Conservation (phyloP, 2,329 filamentous ascomycete species). For the Colletotrichum sidae region DNA sequence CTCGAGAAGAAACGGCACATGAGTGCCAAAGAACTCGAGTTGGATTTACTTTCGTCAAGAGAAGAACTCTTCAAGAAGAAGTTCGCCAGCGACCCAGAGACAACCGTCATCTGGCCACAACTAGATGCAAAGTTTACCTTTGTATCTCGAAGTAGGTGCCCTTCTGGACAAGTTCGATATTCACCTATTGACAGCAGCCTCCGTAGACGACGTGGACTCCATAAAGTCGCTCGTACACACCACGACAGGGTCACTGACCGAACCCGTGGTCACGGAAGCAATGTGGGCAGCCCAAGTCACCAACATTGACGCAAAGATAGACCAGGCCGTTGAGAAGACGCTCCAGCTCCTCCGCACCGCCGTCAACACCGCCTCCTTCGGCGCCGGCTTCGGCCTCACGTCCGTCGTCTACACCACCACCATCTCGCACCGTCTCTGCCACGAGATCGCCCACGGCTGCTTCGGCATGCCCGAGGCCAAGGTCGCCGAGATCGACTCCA, state of each 20-base stretch:
- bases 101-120: neutral
- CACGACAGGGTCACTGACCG: neutral
- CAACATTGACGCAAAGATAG: conserved; percentile 29
- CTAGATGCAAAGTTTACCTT: conserved; percentile 19
- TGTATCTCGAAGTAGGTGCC: conserved; percentile 16
- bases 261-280: conserved; percentile 3
- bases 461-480: conserved; percentile 41
- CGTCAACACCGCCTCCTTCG: neutral
- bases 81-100: conserved; percentile 12
- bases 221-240: conserved; percentile 27
- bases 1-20: neutral
- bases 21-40: neutral
- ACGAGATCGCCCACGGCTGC: conserved; percentile 40
- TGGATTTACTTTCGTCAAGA: neutral
- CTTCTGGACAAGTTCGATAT: neutral
- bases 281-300: conserved; percentile 29
- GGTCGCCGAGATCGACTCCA: conserved; percentile 38
- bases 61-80: conserved; percentile 1
- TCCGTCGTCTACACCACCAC: conserved; percentile 40
- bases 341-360: conserved; percentile 32
- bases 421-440: conserved; percentile 41
- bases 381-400: conserved; percentile 26
- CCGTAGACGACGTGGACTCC: conserved; percentile 30
- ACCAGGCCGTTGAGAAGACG: conserved; percentile 29
- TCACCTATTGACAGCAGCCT: neutral